Evolutionary conservation across 1,284 basidiomycete genomes (phyloP).

Genomic region (Pseudomicrostroma phylloplanum): DNA sequence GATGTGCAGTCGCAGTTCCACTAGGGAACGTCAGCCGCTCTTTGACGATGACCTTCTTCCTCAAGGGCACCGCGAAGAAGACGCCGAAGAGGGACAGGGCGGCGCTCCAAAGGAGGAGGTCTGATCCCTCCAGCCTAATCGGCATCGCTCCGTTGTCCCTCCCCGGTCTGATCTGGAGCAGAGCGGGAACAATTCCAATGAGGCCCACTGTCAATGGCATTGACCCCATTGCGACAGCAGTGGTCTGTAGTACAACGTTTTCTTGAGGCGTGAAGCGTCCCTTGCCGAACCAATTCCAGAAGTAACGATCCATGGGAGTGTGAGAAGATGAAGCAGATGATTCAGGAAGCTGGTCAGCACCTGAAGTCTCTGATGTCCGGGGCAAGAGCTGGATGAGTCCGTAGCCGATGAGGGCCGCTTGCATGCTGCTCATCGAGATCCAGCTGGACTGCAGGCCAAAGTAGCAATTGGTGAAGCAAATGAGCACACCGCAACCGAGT

Average conservation of each 20-base stretch:
- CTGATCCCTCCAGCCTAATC: slow-evolving; percentile 65
- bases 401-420: slow-evolving; percentile 84
- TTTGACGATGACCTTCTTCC: slow-evolving; percentile 89
- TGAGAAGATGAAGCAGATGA: neutral
- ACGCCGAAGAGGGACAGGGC: slow-evolving; percentile 79
- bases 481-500: slow-evolving; percentile 63
- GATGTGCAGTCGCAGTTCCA: slow-evolving; percentile 88
- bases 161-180: slow-evolving; percentile 67
- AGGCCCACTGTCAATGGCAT: slow-evolving; percentile 88
- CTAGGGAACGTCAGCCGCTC: slow-evolving; percentile 89
- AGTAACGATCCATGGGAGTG: neutral
- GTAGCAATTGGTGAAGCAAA: slow-evolving; percentile 71
- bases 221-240: slow-evolving; percentile 68
- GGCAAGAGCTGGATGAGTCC: slow-evolving; percentile 66
- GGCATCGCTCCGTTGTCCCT: slow-evolving; percentile 68
- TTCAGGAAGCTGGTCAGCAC: neutral
- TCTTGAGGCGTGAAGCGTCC: slow-evolving; percentile 73
- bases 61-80: slow-evolving; percentile 84
- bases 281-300: slow-evolving; percentile 12
- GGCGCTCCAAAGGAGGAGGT: slow-evolving; percentile 73
- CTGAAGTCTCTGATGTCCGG: neutral
- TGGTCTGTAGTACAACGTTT: slow-evolving; percentile 84
- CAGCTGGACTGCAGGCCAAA: slow-evolving; percentile 72
- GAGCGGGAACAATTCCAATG: slow-evolving; percentile 86
- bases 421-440: slow-evolving; percentile 85